Conservation (phyloP, 371 early-diverging fungal species). For the Saksenaea vasiformis region DNA sequence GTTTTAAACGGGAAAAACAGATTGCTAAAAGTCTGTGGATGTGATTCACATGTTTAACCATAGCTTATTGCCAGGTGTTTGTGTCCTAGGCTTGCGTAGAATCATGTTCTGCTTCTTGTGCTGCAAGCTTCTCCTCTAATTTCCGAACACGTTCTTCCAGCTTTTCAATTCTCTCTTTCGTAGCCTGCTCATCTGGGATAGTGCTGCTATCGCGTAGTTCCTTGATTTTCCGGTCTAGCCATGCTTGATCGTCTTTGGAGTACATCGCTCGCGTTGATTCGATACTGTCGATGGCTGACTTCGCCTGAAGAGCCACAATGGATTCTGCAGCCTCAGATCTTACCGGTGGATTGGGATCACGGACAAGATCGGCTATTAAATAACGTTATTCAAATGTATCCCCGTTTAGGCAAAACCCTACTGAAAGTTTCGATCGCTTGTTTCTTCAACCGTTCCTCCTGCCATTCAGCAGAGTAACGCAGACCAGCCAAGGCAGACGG, state of each 20-base stretch:
- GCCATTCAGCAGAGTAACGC: conserved; percentile 38
- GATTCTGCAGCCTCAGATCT: conserved; percentile 26
- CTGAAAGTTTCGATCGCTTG: conserved; percentile 31
- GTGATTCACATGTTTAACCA: no score
- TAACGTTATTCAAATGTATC: background rate
- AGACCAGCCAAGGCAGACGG: conserved; percentile 31
- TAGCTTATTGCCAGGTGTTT: background rate
- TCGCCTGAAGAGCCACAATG: conserved; percentile 28
- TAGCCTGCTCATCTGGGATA: conserved; percentile 18
- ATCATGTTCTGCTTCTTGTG: conserved; percentile 14
- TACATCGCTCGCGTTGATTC: conserved; percentile 20
- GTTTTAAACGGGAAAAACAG: background rate
- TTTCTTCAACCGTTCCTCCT: conserved; percentile 19
- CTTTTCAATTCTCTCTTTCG: conserved; percentile 43
- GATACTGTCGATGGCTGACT: conserved; percentile 14
- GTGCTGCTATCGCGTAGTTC: conserved; percentile 9
- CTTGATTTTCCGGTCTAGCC: conserved; percentile 25
- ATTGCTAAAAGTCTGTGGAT: background rate
- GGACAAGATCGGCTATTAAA: conserved; percentile 24
- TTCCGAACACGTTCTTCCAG: conserved; percentile 49
- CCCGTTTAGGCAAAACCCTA: conserved; percentile 7
- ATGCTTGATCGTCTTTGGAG: conserved; percentile 34
- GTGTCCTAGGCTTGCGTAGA: conserved; percentile 11
- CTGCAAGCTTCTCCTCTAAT: conserved; percentile 34
- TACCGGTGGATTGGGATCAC: conserved; percentile 28